phyloP scores from a whole-genome alignment of 441 rosid genomes.

The Syzygium syzygioides region DNA sequence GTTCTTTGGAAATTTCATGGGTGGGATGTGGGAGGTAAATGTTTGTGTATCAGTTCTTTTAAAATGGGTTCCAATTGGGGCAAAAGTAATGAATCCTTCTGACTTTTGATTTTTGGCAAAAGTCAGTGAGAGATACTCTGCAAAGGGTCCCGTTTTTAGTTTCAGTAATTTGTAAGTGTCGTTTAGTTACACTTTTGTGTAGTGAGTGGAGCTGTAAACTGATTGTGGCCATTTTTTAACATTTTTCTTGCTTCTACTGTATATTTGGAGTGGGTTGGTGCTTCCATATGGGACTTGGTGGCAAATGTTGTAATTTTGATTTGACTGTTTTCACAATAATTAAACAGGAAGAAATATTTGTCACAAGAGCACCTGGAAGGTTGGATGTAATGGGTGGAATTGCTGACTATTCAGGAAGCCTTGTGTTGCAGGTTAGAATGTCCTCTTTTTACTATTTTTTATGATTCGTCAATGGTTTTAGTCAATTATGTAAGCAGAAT shows the following conservation, averaged over 20 bases:
- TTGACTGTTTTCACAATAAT: not conserved
- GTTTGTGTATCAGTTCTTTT: not conserved
- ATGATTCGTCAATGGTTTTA: not conserved
- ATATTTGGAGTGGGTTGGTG: not conserved
- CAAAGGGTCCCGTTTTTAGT: not conserved
- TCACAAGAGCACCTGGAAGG: slow-evolving; percentile 99
- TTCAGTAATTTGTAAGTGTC: not conserved
- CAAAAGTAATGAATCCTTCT: not conserved
- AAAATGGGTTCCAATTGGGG: not conserved
- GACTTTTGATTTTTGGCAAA: not conserved
- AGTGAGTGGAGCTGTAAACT: not conserved
- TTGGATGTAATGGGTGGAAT: slow-evolving; percentile 99
- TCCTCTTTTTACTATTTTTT: not conserved
- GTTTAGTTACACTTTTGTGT: not conserved
- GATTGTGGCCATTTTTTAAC: not conserved
- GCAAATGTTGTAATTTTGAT: not conserved
- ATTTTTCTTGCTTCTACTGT: not conserved
- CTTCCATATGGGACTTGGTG: not conserved
- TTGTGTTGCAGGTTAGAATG: slow-evolving; percentile 79
- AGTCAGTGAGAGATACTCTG: not conserved
- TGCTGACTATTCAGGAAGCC: slow-evolving; percentile 99
- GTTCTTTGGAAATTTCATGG: not conserved
- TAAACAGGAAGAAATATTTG: slow-evolving; percentile 85
- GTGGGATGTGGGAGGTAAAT: not conserved
- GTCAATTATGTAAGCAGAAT: not conserved